A percentile compares a stretch with the other conserved stretches of the same genome.
phyloP scores from a whole-genome alignment of 495 filamentous ascomycete genomes.

The Sabuloglossum arenarium region DNA sequence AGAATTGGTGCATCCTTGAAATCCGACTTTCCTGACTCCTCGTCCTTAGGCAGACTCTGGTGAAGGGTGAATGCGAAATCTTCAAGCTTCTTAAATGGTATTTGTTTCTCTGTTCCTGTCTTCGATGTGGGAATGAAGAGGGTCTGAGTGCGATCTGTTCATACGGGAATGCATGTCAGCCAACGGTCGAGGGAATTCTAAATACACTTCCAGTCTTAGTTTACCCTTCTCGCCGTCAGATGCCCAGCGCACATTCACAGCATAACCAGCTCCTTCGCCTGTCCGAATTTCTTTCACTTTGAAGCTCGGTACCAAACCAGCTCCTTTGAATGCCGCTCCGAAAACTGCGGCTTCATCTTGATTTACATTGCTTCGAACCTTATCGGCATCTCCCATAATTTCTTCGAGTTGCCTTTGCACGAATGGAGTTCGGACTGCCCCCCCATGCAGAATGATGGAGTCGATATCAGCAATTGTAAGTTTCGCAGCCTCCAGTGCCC shows the following conservation, averaged over 20 bases:
- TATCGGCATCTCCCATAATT: slow-evolving; percentile 44
- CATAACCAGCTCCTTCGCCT: slow-evolving; percentile 49
- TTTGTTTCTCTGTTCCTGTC: slow-evolving; percentile 61
- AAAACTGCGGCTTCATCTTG: slow-evolving; percentile 94
- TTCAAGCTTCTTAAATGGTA: slow-evolving; percentile 67
- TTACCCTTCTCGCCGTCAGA: slow-evolving; percentile 16
- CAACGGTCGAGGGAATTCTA: background rate
- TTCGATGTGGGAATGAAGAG: slow-evolving; percentile 65
- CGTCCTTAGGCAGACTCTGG: slow-evolving; percentile 21
- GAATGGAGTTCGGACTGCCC: slow-evolving; percentile 78
- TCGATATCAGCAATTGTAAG: slow-evolving; percentile 59
- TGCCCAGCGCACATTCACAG: slow-evolving; percentile 47
- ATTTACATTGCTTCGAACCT: slow-evolving; percentile 86
- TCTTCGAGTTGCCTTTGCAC: slow-evolving; percentile 75
- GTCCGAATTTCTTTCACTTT: slow-evolving; percentile 88
- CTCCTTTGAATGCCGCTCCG: slow-evolving; percentile 87
- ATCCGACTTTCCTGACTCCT: slow-evolving; percentile 10
- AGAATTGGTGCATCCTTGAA: slow-evolving; percentile 30
- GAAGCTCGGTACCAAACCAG: slow-evolving; percentile 79
- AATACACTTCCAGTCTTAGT: background rate
- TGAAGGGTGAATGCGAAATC: slow-evolving; percentile 71
- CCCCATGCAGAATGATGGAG: slow-evolving; percentile 84
- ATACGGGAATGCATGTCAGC: slow-evolving; percentile 16
- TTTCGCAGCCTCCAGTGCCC: slow-evolving; percentile 52
- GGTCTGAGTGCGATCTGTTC: slow-evolving; percentile 45